A percentile compares a stretch with the other conserved stretches of the same genome.
Evolutionary conservation across 805 yeast genomes (phyloP).

Genomic region (Pachysolen tannophilus): DNA sequence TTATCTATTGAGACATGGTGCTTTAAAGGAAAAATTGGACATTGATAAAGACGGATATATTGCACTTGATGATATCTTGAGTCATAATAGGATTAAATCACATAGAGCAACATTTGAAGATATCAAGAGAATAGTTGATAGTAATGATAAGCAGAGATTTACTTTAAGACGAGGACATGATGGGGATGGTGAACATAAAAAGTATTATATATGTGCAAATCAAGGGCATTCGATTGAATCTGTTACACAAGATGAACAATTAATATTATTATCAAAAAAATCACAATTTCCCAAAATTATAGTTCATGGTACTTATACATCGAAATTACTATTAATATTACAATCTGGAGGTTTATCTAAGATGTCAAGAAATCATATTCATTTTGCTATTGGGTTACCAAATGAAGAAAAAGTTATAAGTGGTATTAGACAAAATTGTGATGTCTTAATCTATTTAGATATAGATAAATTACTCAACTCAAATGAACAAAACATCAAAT

Average conservation of each 20-base stretch:
- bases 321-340: constrained; percentile 40
- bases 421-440: constrained; percentile 61
- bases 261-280: constrained; percentile 25
- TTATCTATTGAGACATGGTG: constrained; percentile 81
- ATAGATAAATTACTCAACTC: constrained; percentile 33
- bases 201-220: constrained; percentile 62
- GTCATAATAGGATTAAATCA: constrained; percentile 50
- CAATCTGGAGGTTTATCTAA: constrained; percentile 46
- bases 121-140: constrained; percentile 48
- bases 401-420: constrained; percentile 42
- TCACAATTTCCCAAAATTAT: constrained; percentile 42
- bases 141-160: constrained; percentile 68
- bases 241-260: constrained; percentile 34
- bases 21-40: constrained; percentile 52
- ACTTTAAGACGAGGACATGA: constrained; percentile 29
- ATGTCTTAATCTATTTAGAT: constrained; percentile 58
- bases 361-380: constrained; percentile 82
- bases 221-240: constrained; percentile 79
- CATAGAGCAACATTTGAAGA: constrained; percentile 48
- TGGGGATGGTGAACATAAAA: too few species aligned
- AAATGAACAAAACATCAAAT: constrained; percentile 32
- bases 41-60: constrained; percentile 69
- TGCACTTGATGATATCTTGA: constrained; percentile 41
- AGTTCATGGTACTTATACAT: constrained; percentile 72
- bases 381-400: constrained; percentile 60